These are phyloP conservation scores for Eremochloa ophiuroides DNA, from an alignment of 176 grass and related monocot genomes.

Conservation along the genomic window DNA sequence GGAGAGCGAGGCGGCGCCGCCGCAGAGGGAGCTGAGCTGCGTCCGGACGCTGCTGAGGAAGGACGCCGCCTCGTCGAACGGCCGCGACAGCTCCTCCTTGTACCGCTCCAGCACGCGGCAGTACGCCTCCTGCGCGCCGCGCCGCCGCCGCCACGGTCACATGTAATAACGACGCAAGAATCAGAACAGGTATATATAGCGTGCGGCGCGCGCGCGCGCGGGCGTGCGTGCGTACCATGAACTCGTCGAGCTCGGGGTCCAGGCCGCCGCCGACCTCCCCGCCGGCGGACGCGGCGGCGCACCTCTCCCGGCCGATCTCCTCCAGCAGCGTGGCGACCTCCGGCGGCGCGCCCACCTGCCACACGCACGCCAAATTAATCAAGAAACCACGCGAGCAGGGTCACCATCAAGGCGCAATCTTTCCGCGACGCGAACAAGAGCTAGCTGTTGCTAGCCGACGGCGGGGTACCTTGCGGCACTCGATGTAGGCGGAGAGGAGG, in stretches of 20 bases:
- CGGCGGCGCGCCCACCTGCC: constrained; percentile 76
- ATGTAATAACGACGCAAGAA: constrained; percentile 52
- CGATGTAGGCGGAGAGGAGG: constrained; percentile 88
- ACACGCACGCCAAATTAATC: constrained; percentile 31
- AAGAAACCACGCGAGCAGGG: not conserved
- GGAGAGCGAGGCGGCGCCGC: constrained; percentile 39
- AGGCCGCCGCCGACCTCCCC: constrained; percentile 56
- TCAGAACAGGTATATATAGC: not conserved
- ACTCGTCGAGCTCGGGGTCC: constrained; percentile 95
- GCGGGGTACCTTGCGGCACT: constrained; percentile 75
- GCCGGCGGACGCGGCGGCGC: constrained; percentile 5
- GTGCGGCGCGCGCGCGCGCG: not conserved
- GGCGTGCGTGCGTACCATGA: constrained; percentile 58
- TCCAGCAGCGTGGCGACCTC: constrained; percentile 84
- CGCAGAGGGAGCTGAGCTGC: constrained; percentile 78
- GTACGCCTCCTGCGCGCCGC: constrained; percentile 59
- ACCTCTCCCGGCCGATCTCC: constrained; percentile 64
- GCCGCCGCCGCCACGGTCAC: constrained; percentile 8
- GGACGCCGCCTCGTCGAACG: constrained; percentile 84
- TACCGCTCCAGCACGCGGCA: constrained; percentile 68
- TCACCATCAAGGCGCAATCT: not conserved
- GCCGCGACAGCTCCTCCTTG: constrained; percentile 90
- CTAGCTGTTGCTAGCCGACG: not conserved
- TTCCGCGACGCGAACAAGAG: not conserved
- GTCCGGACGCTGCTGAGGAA: constrained; percentile 82